Evolutionary conservation across 805 yeast species (phyloP), one percentile per base, ranked within the genome.

Genomic region (Scheffersomyces amazonensis): DNA sequence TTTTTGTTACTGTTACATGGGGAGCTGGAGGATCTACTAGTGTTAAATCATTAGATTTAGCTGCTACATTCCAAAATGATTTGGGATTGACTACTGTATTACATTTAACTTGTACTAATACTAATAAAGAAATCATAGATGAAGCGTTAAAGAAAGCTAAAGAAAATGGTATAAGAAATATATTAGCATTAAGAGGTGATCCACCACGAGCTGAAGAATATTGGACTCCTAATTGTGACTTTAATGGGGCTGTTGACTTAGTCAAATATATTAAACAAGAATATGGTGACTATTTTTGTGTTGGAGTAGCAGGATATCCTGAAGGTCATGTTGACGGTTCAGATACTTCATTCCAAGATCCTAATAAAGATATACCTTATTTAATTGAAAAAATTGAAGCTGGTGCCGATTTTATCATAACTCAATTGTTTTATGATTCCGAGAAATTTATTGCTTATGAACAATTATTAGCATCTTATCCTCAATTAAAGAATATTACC

Each of bases 1-100:
- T 83, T 12, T 95, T 93, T 58, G 82, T 91, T 38, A 87, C 96
- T 3, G 84, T 93, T 11, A 93, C 99, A 0, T 93, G 98, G 97
- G 99, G 98, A 23, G 98, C 99, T 4, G 98, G 98, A 29, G 99
- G 99, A 2, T 81, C 95, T 4, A 88, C 97, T 8, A 80, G 91
- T 33, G 83, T 78, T 34, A 89, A 88, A 65, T 87, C 96, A 0
- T 61, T 93, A 41, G 91, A 87, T 31, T 69, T 93, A 41, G 96
- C 96, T 1, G 69, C 78, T 17, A 74, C 86, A 2, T 83, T 95
- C 49, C 87, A 85, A 52, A 65, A 74, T 32, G 87, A 82, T 34
- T 70, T 90, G 41, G 83, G 83, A 3, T 64, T 91, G n/a, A 88
- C 96, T 3, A 88, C 96, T 0, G 90, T 96, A 48, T 73, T 95